A percentile compares a stretch with the other conserved stretches of the same genome.
These are phyloP conservation scores for Combretum micranthum DNA, from an alignment of 345 rosid species.

Conservation along the genomic window DNA sequence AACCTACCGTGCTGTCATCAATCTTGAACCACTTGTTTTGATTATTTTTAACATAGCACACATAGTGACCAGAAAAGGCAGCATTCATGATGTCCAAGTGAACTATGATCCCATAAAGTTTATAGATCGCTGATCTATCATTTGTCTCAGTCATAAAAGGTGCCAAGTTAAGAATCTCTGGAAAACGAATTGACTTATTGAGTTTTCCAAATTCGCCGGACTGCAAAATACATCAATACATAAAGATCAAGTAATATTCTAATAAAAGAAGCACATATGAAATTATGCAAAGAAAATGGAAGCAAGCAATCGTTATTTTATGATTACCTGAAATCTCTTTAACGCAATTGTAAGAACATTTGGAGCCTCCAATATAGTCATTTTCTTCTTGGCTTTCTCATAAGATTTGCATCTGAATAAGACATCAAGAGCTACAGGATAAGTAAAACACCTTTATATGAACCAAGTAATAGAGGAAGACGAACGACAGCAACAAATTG, in stretches of 20 bases:
- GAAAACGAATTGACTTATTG: constrained; percentile 63
- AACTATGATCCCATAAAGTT: constrained; percentile 83
- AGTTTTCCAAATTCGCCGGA: constrained; percentile 77
- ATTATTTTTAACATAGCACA: constrained; percentile 67
- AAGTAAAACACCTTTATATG: neutral
- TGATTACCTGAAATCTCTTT: constrained; percentile 81
- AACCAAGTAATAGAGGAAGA: no score
- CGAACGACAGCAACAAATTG: no score
- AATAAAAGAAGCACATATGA: neutral
- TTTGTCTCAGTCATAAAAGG: constrained; percentile 59
- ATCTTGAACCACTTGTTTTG: constrained; percentile 70
- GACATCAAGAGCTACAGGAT: neutral
- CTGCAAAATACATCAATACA: constrained; percentile 29
- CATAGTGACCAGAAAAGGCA: constrained; percentile 83
- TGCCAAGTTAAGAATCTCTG: constrained; percentile 63
- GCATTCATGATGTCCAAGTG: constrained; percentile 71
- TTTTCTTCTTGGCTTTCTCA: constrained; percentile 82
- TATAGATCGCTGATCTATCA: constrained; percentile 44
- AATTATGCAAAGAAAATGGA: constrained; percentile 2
- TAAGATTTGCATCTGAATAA: constrained; percentile 69
- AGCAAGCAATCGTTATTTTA: neutral
- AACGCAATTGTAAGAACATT: constrained; percentile 77
- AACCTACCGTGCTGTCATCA: constrained; percentile 63
- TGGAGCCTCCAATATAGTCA: constrained; percentile 75
- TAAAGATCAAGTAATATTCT: constrained; percentile 4